These are phyloP conservation scores for Pyrenochaeta sp. DNA, from an alignment of 2,329 filamentous ascomycete species.

Conservation along the genomic window DNA sequence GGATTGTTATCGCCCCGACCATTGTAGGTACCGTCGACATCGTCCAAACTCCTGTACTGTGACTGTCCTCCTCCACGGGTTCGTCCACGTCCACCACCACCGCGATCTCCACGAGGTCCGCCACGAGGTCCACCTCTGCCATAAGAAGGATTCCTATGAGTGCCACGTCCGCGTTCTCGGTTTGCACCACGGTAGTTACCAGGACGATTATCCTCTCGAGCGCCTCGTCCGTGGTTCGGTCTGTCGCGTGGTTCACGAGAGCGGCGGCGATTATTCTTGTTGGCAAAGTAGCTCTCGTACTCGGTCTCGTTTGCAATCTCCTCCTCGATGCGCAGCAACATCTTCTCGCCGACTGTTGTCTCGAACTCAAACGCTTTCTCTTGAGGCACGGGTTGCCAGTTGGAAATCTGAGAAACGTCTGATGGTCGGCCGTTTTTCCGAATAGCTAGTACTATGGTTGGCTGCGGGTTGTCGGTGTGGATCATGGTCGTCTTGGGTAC, in stretches of 20 bases:
- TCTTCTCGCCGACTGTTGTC: conserved; percentile 85
- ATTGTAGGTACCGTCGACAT: conserved; percentile 44
- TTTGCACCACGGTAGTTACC: conserved; percentile 44
- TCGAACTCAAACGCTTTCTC: conserved; percentile 80
- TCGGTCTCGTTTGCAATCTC: conserved; percentile 68
- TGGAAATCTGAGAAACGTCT: conserved; percentile 81
- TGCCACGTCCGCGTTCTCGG: conserved; percentile 39
- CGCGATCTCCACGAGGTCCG: conserved; percentile 50
- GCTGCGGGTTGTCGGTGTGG: conserved; percentile 80
- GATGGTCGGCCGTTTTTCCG: conserved; percentile 76
- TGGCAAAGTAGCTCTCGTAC: conserved; percentile 68
- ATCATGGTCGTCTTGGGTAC: conserved; percentile 68
- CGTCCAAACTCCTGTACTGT: conserved; percentile 55
- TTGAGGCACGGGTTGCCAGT: conserved; percentile 78
- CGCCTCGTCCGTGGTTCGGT: no score
- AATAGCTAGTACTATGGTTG: conserved; percentile 83
- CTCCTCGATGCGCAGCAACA: conserved; percentile 79
- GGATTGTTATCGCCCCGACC: conserved; percentile 42
- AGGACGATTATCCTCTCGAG: no score
- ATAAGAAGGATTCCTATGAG: conserved; percentile 38
- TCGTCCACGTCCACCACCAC: conserved; percentile 44
- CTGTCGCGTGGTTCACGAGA: conserved; percentile 56
- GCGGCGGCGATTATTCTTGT: conserved; percentile 59
- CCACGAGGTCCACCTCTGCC: conserved; percentile 49
- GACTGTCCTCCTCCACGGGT: conserved; percentile 42